Conservation (phyloP, 441 rosid species). For the Erodium texanum region DNA sequence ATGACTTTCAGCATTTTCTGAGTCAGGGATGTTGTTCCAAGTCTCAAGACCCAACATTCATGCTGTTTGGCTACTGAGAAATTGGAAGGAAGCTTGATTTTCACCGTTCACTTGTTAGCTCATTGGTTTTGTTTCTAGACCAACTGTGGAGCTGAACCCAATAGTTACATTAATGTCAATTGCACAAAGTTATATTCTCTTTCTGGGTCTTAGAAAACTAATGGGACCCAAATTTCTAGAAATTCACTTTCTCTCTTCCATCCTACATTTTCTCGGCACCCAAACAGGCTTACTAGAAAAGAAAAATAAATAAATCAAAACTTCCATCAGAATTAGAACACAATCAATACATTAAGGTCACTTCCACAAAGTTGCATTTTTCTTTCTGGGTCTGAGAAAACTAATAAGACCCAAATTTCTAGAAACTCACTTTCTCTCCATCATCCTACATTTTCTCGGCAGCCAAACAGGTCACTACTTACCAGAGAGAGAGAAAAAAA, state of each 20-base stretch:
- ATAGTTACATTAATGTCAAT: background rate
- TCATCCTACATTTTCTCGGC: too few species aligned
- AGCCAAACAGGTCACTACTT: too few species aligned
- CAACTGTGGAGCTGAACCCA: background rate
- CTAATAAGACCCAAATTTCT: too few species aligned
- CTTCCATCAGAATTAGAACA: too few species aligned
- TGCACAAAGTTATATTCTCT: background rate
- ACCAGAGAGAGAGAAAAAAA: background rate
- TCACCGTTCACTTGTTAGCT: background rate
- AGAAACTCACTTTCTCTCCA: too few species aligned
- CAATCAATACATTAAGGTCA: too few species aligned
- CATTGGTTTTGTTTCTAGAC: background rate
- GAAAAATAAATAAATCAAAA: too few species aligned
- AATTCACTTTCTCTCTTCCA: background rate
- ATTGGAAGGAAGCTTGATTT: background rate
- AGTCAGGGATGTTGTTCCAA: background rate
- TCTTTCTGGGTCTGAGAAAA: too few species aligned
- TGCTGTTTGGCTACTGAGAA: background rate
- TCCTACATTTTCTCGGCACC: constrained; percentile 7
- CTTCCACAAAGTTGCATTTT: too few species aligned
- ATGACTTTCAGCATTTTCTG: too few species aligned
- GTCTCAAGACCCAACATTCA: background rate
- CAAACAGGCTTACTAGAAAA: background rate
- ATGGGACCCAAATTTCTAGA: background rate
- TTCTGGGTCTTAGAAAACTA: background rate